These are phyloP conservation scores for Rhododendron kiyosumense DNA, from an alignment of 148 eudicot genomes.

Conservation along the genomic window DNA sequence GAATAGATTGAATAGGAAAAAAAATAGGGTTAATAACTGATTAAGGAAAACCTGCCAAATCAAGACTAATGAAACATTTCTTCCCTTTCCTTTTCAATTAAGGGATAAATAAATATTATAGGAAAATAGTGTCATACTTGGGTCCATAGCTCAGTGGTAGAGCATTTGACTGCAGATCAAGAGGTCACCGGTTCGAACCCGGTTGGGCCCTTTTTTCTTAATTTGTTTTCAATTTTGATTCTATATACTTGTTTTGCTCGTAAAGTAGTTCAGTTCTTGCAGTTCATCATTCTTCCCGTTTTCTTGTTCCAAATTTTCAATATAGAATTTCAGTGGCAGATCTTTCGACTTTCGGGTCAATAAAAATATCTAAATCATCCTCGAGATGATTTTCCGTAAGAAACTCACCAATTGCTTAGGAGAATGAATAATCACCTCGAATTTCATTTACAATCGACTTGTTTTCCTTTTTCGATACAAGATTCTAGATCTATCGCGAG, in stretches of 20 bases:
- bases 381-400: background rate
- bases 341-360: background rate
- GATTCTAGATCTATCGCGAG: background rate
- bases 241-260: background rate
- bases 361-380: background rate
- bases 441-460: background rate
- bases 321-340: background rate
- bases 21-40: background rate
- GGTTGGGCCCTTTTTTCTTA: background rate
- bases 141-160: slow-evolving; percentile 5
- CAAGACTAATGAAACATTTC: background rate
- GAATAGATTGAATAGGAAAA: background rate
- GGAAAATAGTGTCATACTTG: background rate
- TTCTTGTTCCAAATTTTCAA: too few relatives aligned
- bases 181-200: slow-evolving; percentile 7
- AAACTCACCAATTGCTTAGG: too few relatives aligned
- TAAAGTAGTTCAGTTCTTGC: background rate
- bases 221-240: background rate
- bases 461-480: background rate
- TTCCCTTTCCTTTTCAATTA: too few relatives aligned
- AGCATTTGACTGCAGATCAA: slow-evolving; percentile 5
- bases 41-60: background rate
- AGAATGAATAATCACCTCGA: too few relatives aligned
- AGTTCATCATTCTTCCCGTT: background rate
- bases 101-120: too few relatives aligned